A percentile compares a stretch with the other conserved stretches of the same genome.
Evolutionary conservation across 768 basidiomycete species (phyloP).

Genomic region (Royoungia palumana): DNA sequence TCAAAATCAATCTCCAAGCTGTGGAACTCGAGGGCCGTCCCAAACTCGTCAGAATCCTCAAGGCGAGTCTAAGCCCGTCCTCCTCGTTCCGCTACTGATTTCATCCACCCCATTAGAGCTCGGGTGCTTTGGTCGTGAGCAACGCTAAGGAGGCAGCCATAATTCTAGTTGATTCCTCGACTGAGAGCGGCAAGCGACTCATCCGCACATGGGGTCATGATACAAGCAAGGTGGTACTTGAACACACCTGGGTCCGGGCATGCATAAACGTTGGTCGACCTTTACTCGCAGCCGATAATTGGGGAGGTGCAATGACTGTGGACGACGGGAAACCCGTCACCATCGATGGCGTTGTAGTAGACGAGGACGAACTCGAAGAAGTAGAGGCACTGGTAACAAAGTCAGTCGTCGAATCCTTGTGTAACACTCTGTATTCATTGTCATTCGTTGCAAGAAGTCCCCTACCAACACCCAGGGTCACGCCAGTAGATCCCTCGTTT

Average conservation of each 20-base stretch:
- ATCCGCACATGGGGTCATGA: constrained; percentile 59
- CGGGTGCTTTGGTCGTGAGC: constrained; percentile 51
- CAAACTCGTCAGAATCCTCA: constrained; percentile 48
- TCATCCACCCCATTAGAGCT: constrained; percentile 38
- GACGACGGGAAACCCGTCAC: constrained; percentile 34
- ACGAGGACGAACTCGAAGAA: constrained; percentile 37
- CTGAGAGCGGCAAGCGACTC: constrained; percentile 51
- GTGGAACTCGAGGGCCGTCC: constrained; percentile 48
- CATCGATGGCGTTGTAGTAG: constrained; percentile 33
- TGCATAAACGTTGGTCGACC: constrained; percentile 43
- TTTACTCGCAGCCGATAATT: constrained; percentile 47
- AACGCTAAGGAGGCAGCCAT: constrained; percentile 52
- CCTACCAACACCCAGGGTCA: constrained; percentile 59
- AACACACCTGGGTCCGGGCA: constrained; percentile 50
- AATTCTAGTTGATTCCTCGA: constrained; percentile 55
- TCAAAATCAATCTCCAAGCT: constrained; percentile 57
- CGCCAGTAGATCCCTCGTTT: constrained; percentile 40
- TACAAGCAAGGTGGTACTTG: constrained; percentile 45
- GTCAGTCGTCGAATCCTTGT: constrained; percentile 36
- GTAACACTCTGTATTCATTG: constrained; percentile 14
- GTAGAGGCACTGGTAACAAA: constrained; percentile 39
- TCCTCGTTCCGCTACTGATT: neutral
- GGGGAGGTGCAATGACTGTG: constrained; percentile 43
- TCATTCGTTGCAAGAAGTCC: constrained; percentile 44
- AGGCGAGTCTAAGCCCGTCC: constrained; percentile 34